Conservation (phyloP, 208 protist genomes). For the Crithidia expoeki region DNA sequence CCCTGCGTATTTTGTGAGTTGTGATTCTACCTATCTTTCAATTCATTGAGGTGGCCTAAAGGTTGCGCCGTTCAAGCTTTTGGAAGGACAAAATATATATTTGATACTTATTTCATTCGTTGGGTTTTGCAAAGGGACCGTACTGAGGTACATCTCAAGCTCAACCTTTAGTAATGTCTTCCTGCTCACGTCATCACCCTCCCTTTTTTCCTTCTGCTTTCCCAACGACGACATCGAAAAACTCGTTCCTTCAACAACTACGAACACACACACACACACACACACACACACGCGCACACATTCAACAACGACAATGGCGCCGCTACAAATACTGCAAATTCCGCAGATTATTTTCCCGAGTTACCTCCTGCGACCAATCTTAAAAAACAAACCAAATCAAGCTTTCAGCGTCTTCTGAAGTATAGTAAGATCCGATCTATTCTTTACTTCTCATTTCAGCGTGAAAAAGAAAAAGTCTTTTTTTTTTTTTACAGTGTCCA, state of each 20-base stretch:
- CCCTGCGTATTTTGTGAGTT: no score
- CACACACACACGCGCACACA: background rate
- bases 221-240: background rate
- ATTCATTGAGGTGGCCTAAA: no score
- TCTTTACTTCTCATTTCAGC: slow-evolving; percentile 2
- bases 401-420: background rate
- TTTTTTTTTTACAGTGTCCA: slow-evolving; percentile 7
- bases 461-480: background rate
- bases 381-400: background rate
- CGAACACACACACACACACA: background rate
- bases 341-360: background rate
- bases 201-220: no score
- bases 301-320: background rate
- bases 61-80: no score
- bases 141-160: no score
- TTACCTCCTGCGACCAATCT: background rate
- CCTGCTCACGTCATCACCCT: no score
- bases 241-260: background rate
- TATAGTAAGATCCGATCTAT: background rate
- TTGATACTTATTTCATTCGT: no score
- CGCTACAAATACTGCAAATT: no score
- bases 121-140: no score
- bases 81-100: no score
- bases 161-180: no score
- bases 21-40: no score